Base-by-base conservation (phyloP, 2,329 filamentous ascomycete species). In the Aspergillus proliferans region DNA sequence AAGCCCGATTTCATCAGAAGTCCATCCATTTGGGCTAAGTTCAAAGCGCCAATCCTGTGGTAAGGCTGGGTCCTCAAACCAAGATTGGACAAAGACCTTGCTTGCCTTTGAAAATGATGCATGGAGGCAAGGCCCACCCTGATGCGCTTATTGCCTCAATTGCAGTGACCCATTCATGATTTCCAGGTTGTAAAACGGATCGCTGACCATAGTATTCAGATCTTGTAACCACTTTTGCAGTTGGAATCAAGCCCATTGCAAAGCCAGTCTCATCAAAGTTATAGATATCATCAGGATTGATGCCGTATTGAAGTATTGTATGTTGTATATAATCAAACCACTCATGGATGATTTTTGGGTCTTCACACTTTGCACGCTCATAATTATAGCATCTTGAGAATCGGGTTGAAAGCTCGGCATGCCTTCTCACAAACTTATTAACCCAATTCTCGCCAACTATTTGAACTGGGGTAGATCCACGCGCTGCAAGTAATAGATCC, bases 251-350 rank as follows among this genome's bases (percentile, higher is more conserved):
- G 15, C 15, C 15, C 15, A 15, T 46, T 38, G 21, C 10, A 36
- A 43, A 46, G 15, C 44, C 21, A 34, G 30, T 46, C 15, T 49
- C 18, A 42, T 46, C 14, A 42, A 49, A 49, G 14, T 48, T 48
- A 28, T 49, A 53, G 42, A 51, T 51, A 43, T 53, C 41, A 10
- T 52, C 41, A n/a, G 38, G 8, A 19, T 14, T 26, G 40, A 52
- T 47, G 28, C 38, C 41, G 44, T 52, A 43, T 22, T 50, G 28
- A 15, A 48, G 48, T 8, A 43, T 33, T 14, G 30, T 42, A n/a
- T 15, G 34, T 44, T 52, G 28, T 38, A 52, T 2, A 7, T 15
- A 38, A 41, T 52, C 28, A 43, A 49, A 52, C 38, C 47, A 52
- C 24, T 48, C n/a, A 26, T 40, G 26, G 1, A 49, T 49, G 7